Conservation (phyloP, 2,329 filamentous ascomycete genomes). For the Colletotrichum chlorophyti region DNA sequence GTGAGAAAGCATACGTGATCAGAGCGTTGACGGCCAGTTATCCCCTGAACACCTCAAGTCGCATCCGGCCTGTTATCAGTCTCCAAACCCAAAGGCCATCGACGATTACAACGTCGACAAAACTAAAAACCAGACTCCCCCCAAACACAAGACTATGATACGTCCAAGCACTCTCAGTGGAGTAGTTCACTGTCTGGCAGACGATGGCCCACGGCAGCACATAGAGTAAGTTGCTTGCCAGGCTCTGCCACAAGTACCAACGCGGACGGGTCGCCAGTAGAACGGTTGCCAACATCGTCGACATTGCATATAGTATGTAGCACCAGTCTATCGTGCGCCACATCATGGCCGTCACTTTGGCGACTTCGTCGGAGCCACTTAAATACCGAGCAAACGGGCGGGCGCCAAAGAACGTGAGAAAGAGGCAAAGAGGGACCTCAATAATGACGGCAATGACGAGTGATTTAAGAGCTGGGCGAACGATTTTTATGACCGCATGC, state of each 20-base stretch:
- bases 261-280: slow-evolving; percentile 67
- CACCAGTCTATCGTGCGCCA: slow-evolving; percentile 69
- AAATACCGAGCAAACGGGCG: slow-evolving; percentile 68
- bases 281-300: slow-evolving; percentile 69
- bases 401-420: slow-evolving; percentile 66
- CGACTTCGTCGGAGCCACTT: slow-evolving; percentile 61
- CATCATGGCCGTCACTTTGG: slow-evolving; percentile 69
- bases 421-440: slow-evolving; percentile 68
- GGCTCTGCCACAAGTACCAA: slow-evolving; percentile 73
- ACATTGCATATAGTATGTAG: slow-evolving; percentile 73
- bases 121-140: slow-evolving; percentile 72
- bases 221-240: slow-evolving; percentile 71
- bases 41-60: slow-evolving; percentile 43
- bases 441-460: slow-evolving; percentile 58
- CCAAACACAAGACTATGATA: slow-evolving; percentile 73
- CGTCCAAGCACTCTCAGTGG: slow-evolving; percentile 65
- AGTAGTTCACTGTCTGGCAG: slow-evolving; percentile 55
- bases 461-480: slow-evolving; percentile 60
- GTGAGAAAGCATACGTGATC: no score
- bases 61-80: slow-evolving; percentile 51
- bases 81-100: slow-evolving; percentile 59
- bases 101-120: slow-evolving; percentile 61
- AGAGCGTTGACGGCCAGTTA: no score
- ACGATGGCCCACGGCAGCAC: slow-evolving; percentile 76
- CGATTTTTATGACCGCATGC: slow-evolving; percentile 44